Evolutionary conservation across 257 asterid genomes (phyloP).

Genomic region (Echites panduratus): DNA sequence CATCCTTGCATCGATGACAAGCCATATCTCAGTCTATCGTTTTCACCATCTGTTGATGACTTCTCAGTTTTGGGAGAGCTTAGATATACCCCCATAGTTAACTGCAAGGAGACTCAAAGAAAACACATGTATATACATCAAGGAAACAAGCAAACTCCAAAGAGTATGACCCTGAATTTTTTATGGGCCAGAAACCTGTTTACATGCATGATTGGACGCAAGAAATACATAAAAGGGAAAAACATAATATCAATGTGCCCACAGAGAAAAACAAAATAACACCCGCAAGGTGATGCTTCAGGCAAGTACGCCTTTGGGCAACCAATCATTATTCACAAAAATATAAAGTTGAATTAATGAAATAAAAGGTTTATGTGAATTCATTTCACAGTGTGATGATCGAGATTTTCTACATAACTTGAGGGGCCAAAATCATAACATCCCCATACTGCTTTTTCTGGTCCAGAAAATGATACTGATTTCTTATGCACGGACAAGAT

Average conservation of each 20-base stretch:
- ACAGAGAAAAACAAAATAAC: background rate
- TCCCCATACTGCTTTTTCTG: background rate
- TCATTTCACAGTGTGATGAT: background rate
- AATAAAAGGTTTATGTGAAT: background rate
- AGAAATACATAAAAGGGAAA: background rate
- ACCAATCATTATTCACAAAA: background rate
- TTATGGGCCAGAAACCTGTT: background rate
- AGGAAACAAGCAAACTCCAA: background rate
- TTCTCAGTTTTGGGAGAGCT: constrained; percentile 87
- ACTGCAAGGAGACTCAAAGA: constrained; percentile 29
- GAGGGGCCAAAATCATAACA: background rate
- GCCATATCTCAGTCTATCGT: constrained; percentile 66
- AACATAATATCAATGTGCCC: background rate
- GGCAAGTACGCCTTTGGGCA: background rate
- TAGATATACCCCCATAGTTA: constrained; percentile 76
- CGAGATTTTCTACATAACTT: background rate
- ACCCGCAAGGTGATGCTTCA: background rate
- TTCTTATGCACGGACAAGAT: background rate
- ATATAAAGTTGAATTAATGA: background rate
- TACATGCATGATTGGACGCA: background rate
- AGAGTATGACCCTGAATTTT: background rate
- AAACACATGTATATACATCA: background rate
- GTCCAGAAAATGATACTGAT: background rate
- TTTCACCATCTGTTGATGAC: constrained; percentile 76
- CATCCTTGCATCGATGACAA: constrained; percentile 95